Evolutionary conservation across 2,329 filamentous ascomycete species (phyloP).

Genomic region (Aspergillus melleus): DNA sequence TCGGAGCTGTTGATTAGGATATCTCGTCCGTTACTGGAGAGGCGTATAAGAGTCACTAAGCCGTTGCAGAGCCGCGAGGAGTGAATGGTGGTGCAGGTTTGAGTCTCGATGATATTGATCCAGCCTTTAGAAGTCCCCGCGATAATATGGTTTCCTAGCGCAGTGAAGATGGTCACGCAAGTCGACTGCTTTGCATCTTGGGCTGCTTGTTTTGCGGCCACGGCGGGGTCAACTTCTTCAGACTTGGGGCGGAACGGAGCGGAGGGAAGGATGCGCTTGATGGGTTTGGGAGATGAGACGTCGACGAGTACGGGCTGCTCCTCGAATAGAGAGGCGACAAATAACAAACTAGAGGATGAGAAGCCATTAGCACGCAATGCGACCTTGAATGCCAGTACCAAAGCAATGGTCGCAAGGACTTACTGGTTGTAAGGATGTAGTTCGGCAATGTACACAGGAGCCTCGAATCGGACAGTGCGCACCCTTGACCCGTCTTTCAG

Average conservation of each 20-base stretch:
- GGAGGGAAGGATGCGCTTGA: slow-evolving; percentile 77
- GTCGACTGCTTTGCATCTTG: slow-evolving; percentile 95
- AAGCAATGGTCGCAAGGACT: slow-evolving; percentile 25
- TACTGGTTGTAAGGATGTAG: slow-evolving; percentile 89
- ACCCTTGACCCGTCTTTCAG: slow-evolving; percentile 70
- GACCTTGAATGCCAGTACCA: background rate
- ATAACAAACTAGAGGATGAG: slow-evolving; percentile 62
- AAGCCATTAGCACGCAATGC: background rate
- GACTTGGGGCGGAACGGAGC: slow-evolving; percentile 72
- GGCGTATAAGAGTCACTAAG: slow-evolving; percentile 81
- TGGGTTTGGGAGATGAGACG: slow-evolving; percentile 65
- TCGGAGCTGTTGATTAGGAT: slow-evolving; percentile 92
- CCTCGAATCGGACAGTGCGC: slow-evolving; percentile 85
- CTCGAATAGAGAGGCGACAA: slow-evolving; percentile 91
- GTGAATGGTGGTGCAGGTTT: slow-evolving; percentile 79
- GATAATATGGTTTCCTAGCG: slow-evolving; percentile 82
- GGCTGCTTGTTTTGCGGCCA: slow-evolving; percentile 79
- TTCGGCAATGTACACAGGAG: slow-evolving; percentile 93
- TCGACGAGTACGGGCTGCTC: slow-evolving; percentile 89
- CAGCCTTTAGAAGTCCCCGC: slow-evolving; percentile 94
- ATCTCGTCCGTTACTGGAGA: slow-evolving; percentile 81
- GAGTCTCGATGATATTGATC: slow-evolving; percentile 89
- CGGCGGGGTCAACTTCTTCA: slow-evolving; percentile 59
- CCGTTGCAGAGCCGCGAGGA: slow-evolving; percentile 85
- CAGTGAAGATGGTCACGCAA: slow-evolving; percentile 86